Conservation (phyloP, 2,329 filamentous ascomycete species). For the Plenodomus biglobosus region DNA sequence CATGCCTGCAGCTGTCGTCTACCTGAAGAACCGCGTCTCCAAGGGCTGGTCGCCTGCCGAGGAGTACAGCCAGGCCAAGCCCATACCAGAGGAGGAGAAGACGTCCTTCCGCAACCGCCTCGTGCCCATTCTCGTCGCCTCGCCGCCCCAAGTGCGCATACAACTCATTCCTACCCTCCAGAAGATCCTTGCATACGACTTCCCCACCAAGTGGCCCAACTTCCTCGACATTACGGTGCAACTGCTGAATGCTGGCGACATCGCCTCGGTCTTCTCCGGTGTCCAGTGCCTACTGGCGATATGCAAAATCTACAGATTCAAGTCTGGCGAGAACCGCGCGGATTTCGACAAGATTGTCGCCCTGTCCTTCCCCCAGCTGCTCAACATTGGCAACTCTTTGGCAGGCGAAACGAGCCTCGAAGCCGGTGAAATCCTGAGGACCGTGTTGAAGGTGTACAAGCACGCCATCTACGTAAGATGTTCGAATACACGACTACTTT, state of each 20-base stretch:
- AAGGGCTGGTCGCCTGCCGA: slow-evolving; percentile 84
- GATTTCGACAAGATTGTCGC: slow-evolving; percentile 96
- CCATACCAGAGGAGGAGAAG: slow-evolving; percentile 89
- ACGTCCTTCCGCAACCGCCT: slow-evolving; percentile 81
- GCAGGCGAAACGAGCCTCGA: slow-evolving; percentile 90
- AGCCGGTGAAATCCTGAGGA: slow-evolving; percentile 93
- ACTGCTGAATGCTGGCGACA: slow-evolving; percentile 82
- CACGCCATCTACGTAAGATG: slow-evolving; percentile 87
- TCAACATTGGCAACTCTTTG: slow-evolving; percentile 83
- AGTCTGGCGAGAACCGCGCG: slow-evolving; percentile 74
- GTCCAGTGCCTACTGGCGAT: slow-evolving; percentile 92
- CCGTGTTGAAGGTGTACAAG: slow-evolving; percentile 95
- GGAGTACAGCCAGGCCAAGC: slow-evolving; percentile 69
- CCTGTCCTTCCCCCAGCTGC: slow-evolving; percentile 82
- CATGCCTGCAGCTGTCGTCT: slow-evolving; percentile 74
- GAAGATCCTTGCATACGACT: slow-evolving; percentile 94
- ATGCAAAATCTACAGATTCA: slow-evolving; percentile 94
- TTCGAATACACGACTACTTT: not conserved
- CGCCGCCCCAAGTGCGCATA: slow-evolving; percentile 78
- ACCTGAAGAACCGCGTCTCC: slow-evolving; percentile 96
- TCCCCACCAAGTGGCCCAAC: slow-evolving; percentile 88
- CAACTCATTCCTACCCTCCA: slow-evolving; percentile 94
- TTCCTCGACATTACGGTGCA: slow-evolving; percentile 93
- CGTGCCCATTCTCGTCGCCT: slow-evolving; percentile 82
- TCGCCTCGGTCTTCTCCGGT: slow-evolving; percentile 85